Percentiles rank a stretch among this genome's conserved stretches.
phyloP scores from a whole-genome alignment of 305 asterid genomes.

The Fraxinus dipetala region DNA sequence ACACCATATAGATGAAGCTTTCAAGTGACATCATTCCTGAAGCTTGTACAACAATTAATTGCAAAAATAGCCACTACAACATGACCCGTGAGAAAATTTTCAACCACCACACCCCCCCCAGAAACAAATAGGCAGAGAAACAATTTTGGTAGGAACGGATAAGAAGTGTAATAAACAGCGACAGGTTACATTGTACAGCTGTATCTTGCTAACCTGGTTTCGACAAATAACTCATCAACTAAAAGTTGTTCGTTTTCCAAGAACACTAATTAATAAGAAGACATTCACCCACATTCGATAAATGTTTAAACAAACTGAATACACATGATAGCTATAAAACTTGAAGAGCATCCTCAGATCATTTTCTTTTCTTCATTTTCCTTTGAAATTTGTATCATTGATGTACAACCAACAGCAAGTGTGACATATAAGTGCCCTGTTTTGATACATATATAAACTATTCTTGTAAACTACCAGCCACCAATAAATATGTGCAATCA shows the following conservation, averaged over 20 bases:
- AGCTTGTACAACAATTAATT: neutral
- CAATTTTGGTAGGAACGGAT: neutral
- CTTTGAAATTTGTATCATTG: neutral
- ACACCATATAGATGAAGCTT: neutral
- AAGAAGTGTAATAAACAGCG: neutral
- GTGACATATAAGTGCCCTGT: neutral
- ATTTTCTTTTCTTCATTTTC: neutral
- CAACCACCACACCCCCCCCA: neutral
- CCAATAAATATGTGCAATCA: neutral
- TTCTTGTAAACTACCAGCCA: neutral
- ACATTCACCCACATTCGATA: neutral
- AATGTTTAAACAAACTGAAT: neutral
- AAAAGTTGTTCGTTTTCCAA: neutral
- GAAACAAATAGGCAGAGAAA: neutral
- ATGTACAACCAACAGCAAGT: neutral
- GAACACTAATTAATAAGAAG: neutral
- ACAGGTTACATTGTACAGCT: neutral
- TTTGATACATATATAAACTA: neutral
- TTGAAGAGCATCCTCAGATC: neutral
- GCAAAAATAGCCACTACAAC: neutral
- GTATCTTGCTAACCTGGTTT: neutral
- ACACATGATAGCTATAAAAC: neutral
- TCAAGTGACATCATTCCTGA: neutral
- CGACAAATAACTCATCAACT: neutral
- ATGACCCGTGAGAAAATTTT: neutral